Base-by-base conservation (phyloP, 2,329 filamentous ascomycete species). In the Ophiostoma perfectum region DNA sequence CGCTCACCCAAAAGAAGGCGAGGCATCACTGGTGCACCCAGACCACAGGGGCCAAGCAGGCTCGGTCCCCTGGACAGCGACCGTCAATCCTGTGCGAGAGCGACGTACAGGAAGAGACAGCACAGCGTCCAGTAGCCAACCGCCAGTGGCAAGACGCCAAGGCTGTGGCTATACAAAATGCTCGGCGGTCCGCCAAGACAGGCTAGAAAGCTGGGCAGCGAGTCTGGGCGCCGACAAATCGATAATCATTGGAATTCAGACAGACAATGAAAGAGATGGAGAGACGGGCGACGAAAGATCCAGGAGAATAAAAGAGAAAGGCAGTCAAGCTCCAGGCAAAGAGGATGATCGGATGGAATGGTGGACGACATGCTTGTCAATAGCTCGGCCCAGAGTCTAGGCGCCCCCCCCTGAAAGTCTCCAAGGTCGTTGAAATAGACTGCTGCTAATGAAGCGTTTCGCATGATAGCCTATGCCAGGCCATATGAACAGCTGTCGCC, bases 151-250 rank as follows among this genome's bases (percentile, higher is more conserved):
- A 62, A 62, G 6, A 62, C 16, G 60, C 60, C 60, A 63, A 63
- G 60, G 60, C 60, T 44, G 60, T 63, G 60, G 60, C 60, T 63
- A 39, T 63, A 63, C 60, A 62, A 62, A 63, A 42, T 8, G 60
- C 60, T 63, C 39, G 60, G 60, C 60, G 7, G n/a, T 62, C 60
- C 60, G 60, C 60, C 60, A 63, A 63, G 60, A 63, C 60, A 63
- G 58, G 16, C 60, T 39, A 63, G 60, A 63, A 63, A 42, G 60
- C 60, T 63, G 60, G 60, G 60, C 60, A 44, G n/a, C 18, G 18
- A 18, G 55, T 63, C 60, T 63, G 39, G 60, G 60, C 60, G 18
- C n/a, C 39, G 60, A 63, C 39, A 63, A 55, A 62, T 18, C 39
- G 36, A 39, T 11, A 39, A 62, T 18, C 36, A 55, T 55, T 55